Evolutionary conservation across 2,329 filamentous ascomycete genomes (phyloP).

Genomic region (Stagonosporopsis cucurbitacearum): DNA sequence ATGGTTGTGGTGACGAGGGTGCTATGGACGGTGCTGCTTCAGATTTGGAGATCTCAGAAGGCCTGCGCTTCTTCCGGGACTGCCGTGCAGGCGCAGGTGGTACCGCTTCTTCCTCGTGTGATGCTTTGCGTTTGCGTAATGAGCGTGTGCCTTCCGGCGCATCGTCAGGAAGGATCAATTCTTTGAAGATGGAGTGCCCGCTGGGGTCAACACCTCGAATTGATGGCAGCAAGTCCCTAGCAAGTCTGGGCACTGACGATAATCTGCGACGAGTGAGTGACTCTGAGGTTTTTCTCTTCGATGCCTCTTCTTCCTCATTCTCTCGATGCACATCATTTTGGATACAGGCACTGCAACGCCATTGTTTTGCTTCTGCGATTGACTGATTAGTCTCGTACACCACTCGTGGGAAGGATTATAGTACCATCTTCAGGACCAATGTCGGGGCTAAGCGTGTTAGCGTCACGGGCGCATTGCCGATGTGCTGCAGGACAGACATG

Average conservation of each 20-base stretch:
- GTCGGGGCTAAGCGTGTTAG: slow-evolving; percentile 66
- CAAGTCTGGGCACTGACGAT: slow-evolving; percentile 69
- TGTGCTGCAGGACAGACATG: slow-evolving; percentile 73
- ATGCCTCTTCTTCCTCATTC: slow-evolving; percentile 12
- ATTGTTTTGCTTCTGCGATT: slow-evolving; percentile 60
- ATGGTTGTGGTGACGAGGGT: slow-evolving; percentile 40
- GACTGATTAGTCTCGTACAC: slow-evolving; percentile 21
- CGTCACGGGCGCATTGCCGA: slow-evolving; percentile 83
- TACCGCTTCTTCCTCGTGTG: slow-evolving; percentile 69
- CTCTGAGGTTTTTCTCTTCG: slow-evolving; percentile 21
- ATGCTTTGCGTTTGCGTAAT: slow-evolving; percentile 83
- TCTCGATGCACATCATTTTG: slow-evolving; percentile 50
- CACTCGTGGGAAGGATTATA: slow-evolving; percentile 35
- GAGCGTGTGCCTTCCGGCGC: slow-evolving; percentile 77
- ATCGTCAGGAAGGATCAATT: slow-evolving; percentile 73
- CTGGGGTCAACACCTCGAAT: slow-evolving; percentile 69
- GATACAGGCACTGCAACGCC: slow-evolving; percentile 67
- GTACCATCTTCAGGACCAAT: slow-evolving; percentile 70
- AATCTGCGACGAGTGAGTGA: slow-evolving; percentile 57
- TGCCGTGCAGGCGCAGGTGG: slow-evolving; percentile 52
- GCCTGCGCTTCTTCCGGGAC: slow-evolving; percentile 52
- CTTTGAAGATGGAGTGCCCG: slow-evolving; percentile 75
- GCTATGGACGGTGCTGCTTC: slow-evolving; percentile 37
- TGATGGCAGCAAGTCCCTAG: slow-evolving; percentile 74
- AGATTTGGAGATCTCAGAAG: slow-evolving; percentile 44